Evolutionary conservation across 768 basidiomycete species (phyloP).

Genomic region (Suillus variegatus): DNA sequence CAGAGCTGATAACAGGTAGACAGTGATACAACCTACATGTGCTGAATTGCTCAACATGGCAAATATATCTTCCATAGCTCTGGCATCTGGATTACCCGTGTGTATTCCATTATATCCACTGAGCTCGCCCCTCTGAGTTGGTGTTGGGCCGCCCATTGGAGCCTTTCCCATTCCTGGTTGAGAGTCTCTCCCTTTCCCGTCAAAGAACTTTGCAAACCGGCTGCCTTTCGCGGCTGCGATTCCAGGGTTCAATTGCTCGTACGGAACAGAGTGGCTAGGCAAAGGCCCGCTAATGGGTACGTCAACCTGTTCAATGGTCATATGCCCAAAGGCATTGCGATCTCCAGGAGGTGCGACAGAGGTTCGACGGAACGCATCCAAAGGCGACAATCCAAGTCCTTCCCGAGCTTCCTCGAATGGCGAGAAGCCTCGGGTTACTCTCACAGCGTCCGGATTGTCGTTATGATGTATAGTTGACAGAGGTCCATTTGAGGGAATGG

Average conservation of each 20-base stretch:
- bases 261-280: conserved; percentile 18
- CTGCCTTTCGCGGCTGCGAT: conserved; percentile 68
- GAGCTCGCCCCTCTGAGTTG: conserved; percentile 50
- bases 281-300: conserved; percentile 22
- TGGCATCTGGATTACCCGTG: conserved; percentile 46
- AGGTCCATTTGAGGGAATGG: conserved; percentile 6
- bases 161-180: conserved; percentile 38
- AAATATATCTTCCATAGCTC: conserved; percentile 79
- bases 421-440: conserved; percentile 43
- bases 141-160: conserved; percentile 42
- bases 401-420: conserved; percentile 54
- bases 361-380: conserved; percentile 24
- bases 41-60: conserved; percentile 78
- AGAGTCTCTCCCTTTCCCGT: conserved; percentile 60
- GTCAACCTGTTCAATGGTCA: conserved; percentile 20
- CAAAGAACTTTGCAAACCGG: conserved; percentile 87
- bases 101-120: conserved; percentile 36
- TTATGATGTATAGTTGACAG: not conserved
- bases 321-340: conserved; percentile 21
- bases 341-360: conserved; percentile 20
- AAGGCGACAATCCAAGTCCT: conserved; percentile 8
- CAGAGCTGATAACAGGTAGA: conserved; percentile 5
- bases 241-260: conserved; percentile 40
- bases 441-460: conserved; percentile 15
- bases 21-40: conserved; percentile 50